Evolutionary conservation across 2,329 filamentous ascomycete species (phyloP).

Genomic region (Pyricularia grisea): DNA sequence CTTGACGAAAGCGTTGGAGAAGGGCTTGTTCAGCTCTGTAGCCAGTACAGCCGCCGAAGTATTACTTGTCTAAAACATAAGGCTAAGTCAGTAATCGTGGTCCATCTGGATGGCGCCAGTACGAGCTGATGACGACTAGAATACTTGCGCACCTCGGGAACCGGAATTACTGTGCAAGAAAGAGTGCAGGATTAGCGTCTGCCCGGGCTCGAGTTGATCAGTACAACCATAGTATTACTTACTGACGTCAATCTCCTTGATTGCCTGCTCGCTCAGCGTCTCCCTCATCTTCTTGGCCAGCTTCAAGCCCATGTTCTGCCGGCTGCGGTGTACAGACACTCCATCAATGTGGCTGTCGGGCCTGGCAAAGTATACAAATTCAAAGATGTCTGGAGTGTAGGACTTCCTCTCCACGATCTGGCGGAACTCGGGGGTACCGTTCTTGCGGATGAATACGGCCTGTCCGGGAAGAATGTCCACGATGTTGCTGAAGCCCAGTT

Average conservation of each 20-base stretch:
- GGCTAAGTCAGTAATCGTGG: background rate
- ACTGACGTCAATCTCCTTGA: slow-evolving; percentile 65
- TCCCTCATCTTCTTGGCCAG: slow-evolving; percentile 64
- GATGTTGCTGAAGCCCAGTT: slow-evolving; percentile 71
- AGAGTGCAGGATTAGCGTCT: background rate
- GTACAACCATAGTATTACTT: background rate
- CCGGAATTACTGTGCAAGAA: background rate
- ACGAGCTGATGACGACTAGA: background rate
- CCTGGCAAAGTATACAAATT: slow-evolving; percentile 80
- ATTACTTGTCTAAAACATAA: slow-evolving; percentile 50
- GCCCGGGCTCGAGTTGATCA: background rate
- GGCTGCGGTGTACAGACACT: slow-evolving; percentile 74
- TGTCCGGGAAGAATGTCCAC: slow-evolving; percentile 73
- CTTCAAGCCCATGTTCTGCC: slow-evolving; percentile 78
- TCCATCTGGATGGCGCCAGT: background rate
- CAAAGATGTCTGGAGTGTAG: slow-evolving; percentile 81
- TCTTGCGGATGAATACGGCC: slow-evolving; percentile 56
- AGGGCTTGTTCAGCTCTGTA: slow-evolving; percentile 66
- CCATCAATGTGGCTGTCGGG: slow-evolving; percentile 79
- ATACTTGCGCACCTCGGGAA: background rate
- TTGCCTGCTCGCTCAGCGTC: slow-evolving; percentile 56
- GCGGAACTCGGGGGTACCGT: slow-evolving; percentile 60
- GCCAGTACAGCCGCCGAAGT: slow-evolving; percentile 71
- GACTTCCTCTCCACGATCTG: slow-evolving; percentile 60
- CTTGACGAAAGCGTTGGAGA: slow-evolving; percentile 77